Conservation (phyloP, 2,329 filamentous ascomycete genomes). For the Xylaria sp. region DNA sequence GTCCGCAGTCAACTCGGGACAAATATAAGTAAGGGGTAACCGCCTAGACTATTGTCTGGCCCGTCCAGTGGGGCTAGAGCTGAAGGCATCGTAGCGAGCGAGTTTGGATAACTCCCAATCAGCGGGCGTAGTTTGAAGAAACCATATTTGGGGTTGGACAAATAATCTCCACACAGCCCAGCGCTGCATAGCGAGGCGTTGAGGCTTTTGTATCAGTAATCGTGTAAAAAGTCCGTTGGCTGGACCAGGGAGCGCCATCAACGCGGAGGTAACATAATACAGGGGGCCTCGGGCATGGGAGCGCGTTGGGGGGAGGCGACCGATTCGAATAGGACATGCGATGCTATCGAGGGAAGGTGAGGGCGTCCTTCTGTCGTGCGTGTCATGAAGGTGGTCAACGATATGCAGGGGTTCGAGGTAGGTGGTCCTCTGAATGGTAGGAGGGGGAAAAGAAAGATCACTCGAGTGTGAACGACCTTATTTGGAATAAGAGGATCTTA, state of each 20-base stretch:
- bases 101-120: constrained; percentile 7
- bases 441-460: constrained; percentile 33
- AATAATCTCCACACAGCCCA: constrained; percentile 9
- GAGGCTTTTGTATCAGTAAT: constrained; percentile 33
- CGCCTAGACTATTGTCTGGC: constrained; percentile 1
- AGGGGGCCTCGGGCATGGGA: constrained; percentile 24
- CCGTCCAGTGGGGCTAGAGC: not conserved
- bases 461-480: constrained; percentile 32
- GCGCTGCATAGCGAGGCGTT: constrained; percentile 29
- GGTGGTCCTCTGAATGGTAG: constrained; percentile 24
- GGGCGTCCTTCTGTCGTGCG: constrained; percentile 9
- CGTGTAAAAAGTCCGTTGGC: constrained; percentile 38
- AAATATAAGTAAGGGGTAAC: constrained; percentile 12
- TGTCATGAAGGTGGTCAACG: constrained; percentile 26
- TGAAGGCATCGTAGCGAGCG: constrained; percentile 14
- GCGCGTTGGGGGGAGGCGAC: constrained; percentile 15
- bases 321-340: constrained; percentile 20
- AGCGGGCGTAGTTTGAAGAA: not conserved
- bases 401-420: constrained; percentile 5
- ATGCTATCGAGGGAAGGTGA: constrained; percentile 14
- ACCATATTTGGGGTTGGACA: constrained; percentile 3
- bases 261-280: constrained; percentile 32
- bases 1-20: constrained; percentile 12
- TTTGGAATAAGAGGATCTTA: constrained; percentile 40
- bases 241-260: constrained; percentile 27